Evolutionary conservation across 345 rosid genomes (phyloP), one percentile per base, ranked within the genome.

Genomic region (Sisymbrium irio): DNA sequence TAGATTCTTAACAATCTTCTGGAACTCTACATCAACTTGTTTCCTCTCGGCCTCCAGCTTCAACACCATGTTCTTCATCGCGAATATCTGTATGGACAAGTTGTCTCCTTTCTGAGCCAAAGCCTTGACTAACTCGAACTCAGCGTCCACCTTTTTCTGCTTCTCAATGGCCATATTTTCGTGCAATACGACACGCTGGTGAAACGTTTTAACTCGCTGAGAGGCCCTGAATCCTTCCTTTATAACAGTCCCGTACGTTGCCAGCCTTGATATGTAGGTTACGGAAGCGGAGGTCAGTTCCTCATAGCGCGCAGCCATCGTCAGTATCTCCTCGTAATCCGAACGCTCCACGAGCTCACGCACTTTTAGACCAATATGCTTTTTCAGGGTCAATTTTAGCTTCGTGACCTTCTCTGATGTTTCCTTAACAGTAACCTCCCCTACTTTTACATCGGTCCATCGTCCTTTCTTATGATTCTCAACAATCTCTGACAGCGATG

Each of bases 11-110:
- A 46, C 47, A 5, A 32, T 13, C 30, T 55, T 65, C 0, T 73
- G 30, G 11, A 73, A 64, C 0, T 35, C 9, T 6, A 41, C 15
- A 11, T 54, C 65, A 41, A 73, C 64, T 11, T 54, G 36, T 32
- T 32, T 8, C n/a, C 65, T 73, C 58, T 73, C 71, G 10, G 59
- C 65, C 59, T 73, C 77, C 32, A 65, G 59, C 19, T 65, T 25
- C 40, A 22, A 15, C 13, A 73, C 0, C 3, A 39, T 19, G 19
- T 45, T 56, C 30, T 55, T 73, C 2, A 73, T 42, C 0, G 50
- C 77, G 3, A 55, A 65, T 54, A 73, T 73, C 13, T 56, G 40
- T 0, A 56, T 59, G 32, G 32, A 13, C 65, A 73, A 44, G 13
- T 0, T 8, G 32, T 73, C 77, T 33, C 77, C 77, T 32, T n/a